Base-by-base conservation (phyloP, 257 asterid genomes). In the Nicotiana otophora region DNA sequence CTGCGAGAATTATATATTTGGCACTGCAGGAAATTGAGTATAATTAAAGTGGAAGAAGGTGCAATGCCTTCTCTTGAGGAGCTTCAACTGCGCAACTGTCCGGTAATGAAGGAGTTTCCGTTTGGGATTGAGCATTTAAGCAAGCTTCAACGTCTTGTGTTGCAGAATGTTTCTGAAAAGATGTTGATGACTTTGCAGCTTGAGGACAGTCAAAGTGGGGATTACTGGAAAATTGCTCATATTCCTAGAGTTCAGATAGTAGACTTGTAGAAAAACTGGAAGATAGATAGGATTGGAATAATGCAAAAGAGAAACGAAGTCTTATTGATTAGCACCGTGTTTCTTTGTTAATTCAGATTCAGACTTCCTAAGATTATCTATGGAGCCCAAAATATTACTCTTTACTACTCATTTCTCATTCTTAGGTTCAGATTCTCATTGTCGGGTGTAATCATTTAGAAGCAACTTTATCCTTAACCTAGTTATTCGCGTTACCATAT, bases 61-160 rank as follows among this genome's bases (percentile, higher is more conserved):
- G 77, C 88, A 61, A 83, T 79, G 82, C 88, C 89, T 53, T 74
- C 19, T 67, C 89, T 81, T 36, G 86, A 88, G 60, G 80, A 80
- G 78, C 72, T 83, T 39, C 28, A 9, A 31, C 7, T 58, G 39
- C 5, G 36, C 1, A 28, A 42, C 19, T 82, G 84, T 31, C 0
- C 4, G 3, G 26, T 64, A 17, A 36, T 68, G 80, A 42, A 81
- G 68, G 28, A 15, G 5, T 33, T 81, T 4, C 80, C 80, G 4
- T 36, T 34, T 10, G 80, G 80, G 33, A 67, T 81, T 39, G 80
- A 81, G 51, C 23, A 33, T 69, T 36, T 68, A 36, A 55, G 57
- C 11, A 67, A 57, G 15, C 78, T 81, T 53, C 55, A 55, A 33
- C 19, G 4, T 31, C 60, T 81, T 23, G 5, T 20, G 15, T 16